Evolutionary conservation across 176 grass and related monocot species (phyloP).

Genomic region (Phoenix dactylifera): DNA sequence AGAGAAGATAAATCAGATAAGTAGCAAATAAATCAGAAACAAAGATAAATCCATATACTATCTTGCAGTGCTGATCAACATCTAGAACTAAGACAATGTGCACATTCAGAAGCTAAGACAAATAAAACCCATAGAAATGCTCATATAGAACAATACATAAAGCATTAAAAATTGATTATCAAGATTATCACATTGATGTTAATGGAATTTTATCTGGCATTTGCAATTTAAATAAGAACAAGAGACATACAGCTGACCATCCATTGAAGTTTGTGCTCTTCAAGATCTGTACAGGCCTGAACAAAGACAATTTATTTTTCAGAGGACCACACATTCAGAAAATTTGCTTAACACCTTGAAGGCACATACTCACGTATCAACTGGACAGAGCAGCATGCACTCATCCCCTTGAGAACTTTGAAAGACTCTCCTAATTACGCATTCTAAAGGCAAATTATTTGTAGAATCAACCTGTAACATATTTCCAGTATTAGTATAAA

Average conservation of each 20-base stretch:
- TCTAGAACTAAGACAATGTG: too few relatives aligned
- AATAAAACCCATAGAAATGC: too few relatives aligned
- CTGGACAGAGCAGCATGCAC: conserved; percentile 84
- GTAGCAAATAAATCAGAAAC: too few relatives aligned
- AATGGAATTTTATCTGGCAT: background rate
- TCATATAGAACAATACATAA: too few relatives aligned
- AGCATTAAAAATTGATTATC: too few relatives aligned
- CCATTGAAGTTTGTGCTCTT: conserved; percentile 90
- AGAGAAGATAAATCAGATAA: too few relatives aligned
- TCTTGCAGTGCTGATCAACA: too few relatives aligned
- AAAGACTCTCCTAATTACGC: conserved; percentile 83
- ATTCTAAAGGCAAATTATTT: conserved; percentile 70
- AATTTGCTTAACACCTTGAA: background rate
- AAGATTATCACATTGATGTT: background rate
- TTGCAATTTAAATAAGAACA: background rate
- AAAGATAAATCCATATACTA: too few relatives aligned
- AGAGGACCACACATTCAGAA: background rate
- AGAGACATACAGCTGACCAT: conserved; percentile 59
- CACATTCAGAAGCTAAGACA: too few relatives aligned
- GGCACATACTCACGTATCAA: conserved; percentile 54
- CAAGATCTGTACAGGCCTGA: conserved; percentile 83
- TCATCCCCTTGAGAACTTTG: conserved; percentile 61
- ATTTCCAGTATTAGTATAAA: background rate
- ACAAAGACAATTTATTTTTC: conserved; percentile 6
- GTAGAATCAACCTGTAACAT: conserved; percentile 58